Conservation (phyloP, 2,329 filamentous ascomycete genomes). For the Stromatinia cepivora region DNA sequence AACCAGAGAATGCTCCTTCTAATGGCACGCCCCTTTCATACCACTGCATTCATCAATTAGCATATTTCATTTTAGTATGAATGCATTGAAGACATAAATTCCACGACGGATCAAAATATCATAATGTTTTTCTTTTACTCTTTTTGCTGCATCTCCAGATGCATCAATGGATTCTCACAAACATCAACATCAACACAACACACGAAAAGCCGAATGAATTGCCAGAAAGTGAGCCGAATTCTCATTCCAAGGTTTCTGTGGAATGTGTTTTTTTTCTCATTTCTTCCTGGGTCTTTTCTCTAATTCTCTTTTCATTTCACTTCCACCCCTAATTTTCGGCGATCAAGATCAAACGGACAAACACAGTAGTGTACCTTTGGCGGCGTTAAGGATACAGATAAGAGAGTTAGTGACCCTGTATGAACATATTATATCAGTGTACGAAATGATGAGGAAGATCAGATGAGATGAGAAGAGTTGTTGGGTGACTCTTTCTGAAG, state of each 20-base stretch:
- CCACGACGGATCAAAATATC: conserved; percentile 8
- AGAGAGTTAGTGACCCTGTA: conserved; percentile 16
- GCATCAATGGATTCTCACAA: conserved; percentile 4
- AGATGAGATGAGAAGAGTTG: conserved; percentile 1
- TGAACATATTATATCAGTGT: conserved; percentile 24
- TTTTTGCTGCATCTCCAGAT: conserved; percentile 2
- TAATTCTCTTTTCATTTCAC: not conserved
- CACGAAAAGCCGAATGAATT: not conserved
- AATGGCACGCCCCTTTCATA: conserved; percentile 18
- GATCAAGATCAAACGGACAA: conserved; percentile 1
- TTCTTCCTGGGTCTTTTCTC: not conserved
- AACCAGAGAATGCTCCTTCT: conserved; percentile 13
- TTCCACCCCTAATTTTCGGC: conserved; percentile 9
- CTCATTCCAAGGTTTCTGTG: not conserved
- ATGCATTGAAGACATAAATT: conserved; percentile 13
- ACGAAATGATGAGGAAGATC: conserved; percentile 18
- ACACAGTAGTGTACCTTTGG: conserved; percentile 9
- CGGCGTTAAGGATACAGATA: conserved; percentile 14
- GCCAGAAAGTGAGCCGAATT: not conserved
- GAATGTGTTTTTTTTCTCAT: not conserved
- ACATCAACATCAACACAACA: conserved; percentile 6
- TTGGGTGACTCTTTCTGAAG: conserved; percentile 19
- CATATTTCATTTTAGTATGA: conserved; percentile 13
- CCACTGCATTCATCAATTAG: conserved; percentile 15
- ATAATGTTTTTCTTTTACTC: conserved; percentile 23